A percentile compares a stretch with the other conserved stretches of the same genome.
These are phyloP conservation scores for Cryptomeria japonica DNA, from an alignment of 75 land plant genomes.

Conservation along the genomic window DNA sequence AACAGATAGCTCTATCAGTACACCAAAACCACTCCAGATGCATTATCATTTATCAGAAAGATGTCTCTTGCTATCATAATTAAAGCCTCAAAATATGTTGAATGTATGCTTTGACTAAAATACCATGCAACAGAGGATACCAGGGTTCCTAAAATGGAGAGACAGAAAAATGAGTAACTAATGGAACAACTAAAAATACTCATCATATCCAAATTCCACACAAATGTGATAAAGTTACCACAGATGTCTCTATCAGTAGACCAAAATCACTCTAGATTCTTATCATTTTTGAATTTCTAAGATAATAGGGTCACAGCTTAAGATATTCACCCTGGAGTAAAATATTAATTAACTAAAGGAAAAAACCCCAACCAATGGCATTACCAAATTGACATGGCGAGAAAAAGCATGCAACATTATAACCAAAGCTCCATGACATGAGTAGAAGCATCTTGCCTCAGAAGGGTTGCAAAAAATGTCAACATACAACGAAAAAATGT, in stretches of 20 bases:
- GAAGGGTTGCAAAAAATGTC: not conserved
- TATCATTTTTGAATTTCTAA: not conserved
- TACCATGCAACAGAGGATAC: too few species aligned
- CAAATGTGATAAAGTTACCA: too few species aligned
- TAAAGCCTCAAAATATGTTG: too few species aligned
- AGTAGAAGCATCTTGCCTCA: not conserved
- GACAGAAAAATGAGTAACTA: not conserved
- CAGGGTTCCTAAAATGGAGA: too few species aligned
- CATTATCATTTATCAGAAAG: too few species aligned
- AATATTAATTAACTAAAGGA: not conserved
- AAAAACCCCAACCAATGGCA: not conserved
- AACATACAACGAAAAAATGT: not conserved
- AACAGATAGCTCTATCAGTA: too few species aligned
- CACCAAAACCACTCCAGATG: too few species aligned
- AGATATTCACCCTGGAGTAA: not conserved
- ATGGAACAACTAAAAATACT: not conserved
- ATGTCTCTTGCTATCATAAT: too few species aligned
- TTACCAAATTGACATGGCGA: not conserved
- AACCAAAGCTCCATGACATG: not conserved
- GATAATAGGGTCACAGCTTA: not conserved
- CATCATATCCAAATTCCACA: too few species aligned
- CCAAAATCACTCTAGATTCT: too few species aligned
- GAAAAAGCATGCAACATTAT: not conserved
- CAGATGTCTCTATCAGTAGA: too few species aligned
- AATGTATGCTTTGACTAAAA: too few species aligned